Percentiles rank a stretch among this genome's conserved stretches.
Evolutionary conservation across 768 basidiomycete genomes (phyloP).

Genomic region (Leccinum pellstonianum): DNA sequence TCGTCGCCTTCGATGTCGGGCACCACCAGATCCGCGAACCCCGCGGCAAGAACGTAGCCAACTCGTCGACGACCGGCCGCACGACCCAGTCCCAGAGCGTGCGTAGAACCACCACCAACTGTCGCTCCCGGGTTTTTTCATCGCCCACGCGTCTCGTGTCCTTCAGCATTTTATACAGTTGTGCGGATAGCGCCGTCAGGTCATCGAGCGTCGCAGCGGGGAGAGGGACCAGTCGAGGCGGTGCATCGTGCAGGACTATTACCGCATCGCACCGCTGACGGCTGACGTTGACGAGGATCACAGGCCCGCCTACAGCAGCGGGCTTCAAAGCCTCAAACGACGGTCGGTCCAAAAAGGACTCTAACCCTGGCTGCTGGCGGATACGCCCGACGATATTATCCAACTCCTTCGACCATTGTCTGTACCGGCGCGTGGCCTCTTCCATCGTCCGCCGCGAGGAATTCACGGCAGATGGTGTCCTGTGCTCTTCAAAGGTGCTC

Average conservation of each 20-base stretch:
- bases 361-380: conserved; percentile 27
- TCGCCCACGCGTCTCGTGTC: conserved; percentile 10
- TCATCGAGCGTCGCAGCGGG: conserved; percentile 11
- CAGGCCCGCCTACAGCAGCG: conserved; percentile 30
- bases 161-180: neutral
- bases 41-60: conserved; percentile 15
- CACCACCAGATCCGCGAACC: conserved; percentile 36
- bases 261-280: conserved; percentile 38
- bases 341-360: conserved; percentile 30
- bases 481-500: neutral
- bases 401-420: conserved; percentile 18
- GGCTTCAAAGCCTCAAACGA: conserved; percentile 18
- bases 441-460: conserved; percentile 13
- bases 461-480: neutral
- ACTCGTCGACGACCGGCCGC: conserved; percentile 17
- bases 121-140: conserved; percentile 24
- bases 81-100: conserved; percentile 28
- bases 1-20: conserved; percentile 30
- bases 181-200: conserved; percentile 8
- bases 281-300: conserved; percentile 38
- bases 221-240: conserved; percentile 24
- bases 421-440: conserved; percentile 16
- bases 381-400: conserved; percentile 23
- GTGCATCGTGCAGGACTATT: conserved; percentile 26
- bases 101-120: conserved; percentile 15